Percentiles rank a stretch among this genome's conserved stretches.
Evolutionary conservation across 305 asterid species (phyloP).

Genomic region (Fraxinus platypoda): DNA sequence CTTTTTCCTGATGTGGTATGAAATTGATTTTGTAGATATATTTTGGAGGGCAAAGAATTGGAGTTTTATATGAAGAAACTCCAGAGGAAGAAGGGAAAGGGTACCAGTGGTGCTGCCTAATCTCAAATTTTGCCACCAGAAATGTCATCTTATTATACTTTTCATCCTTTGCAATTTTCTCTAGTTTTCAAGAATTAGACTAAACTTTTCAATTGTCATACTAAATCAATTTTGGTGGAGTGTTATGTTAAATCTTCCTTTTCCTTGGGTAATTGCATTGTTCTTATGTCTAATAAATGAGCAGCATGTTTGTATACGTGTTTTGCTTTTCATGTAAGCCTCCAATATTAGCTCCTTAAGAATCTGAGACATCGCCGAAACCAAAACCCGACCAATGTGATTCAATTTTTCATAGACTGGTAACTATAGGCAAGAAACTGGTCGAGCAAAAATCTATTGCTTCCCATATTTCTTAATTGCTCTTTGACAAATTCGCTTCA

Average conservation of each 20-base stretch:
- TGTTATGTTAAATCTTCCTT: not conserved
- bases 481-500: no score
- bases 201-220: constrained; percentile 11
- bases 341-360: not conserved
- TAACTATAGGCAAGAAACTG: not conserved
- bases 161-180: not conserved
- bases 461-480: not conserved
- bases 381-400: not conserved
- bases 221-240: constrained; percentile 8
- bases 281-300: not conserved
- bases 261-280: not conserved
- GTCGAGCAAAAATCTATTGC: not conserved
- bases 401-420: not conserved
- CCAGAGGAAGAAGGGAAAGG: constrained; percentile 61
- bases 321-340: not conserved
- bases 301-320: not conserved
- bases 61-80: constrained; percentile 59
- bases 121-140: not conserved
- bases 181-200: constrained; percentile 12
- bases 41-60: constrained; percentile 57
- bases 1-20: not conserved
- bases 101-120: constrained; percentile 37
- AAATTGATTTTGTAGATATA: constrained; percentile 33
- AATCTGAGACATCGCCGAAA: not conserved
- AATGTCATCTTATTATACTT: not conserved